A percentile compares a stretch with the other conserved stretches of the same genome.
Evolutionary conservation across 768 basidiomycete genomes (phyloP).

Genomic region (Sarcodon aspratus): DNA sequence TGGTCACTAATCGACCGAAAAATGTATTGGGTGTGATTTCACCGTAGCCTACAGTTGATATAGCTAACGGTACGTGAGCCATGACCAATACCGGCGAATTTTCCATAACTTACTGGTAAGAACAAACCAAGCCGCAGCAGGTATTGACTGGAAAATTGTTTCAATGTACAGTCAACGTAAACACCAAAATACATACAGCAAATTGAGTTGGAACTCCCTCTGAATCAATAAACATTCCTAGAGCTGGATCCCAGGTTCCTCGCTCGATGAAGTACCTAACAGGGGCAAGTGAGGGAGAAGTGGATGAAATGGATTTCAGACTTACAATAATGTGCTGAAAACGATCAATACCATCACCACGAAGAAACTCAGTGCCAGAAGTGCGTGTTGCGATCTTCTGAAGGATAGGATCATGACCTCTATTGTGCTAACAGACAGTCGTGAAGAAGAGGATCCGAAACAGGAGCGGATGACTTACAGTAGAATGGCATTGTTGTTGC

Average conservation of each 20-base stretch:
- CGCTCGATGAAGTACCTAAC: constrained; percentile 80
- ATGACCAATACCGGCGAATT: neutral
- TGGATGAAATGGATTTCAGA: neutral
- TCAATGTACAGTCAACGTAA: neutral
- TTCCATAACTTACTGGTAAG: constrained; percentile 54
- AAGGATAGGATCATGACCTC: constrained; percentile 91
- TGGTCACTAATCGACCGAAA: constrained; percentile 76
- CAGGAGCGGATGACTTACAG: constrained; percentile 34
- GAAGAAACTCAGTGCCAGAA: constrained; percentile 82
- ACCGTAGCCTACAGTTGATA: constrained; percentile 86
- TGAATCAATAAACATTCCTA: constrained; percentile 73
- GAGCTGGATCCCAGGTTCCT: constrained; percentile 76
- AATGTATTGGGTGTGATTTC: constrained; percentile 85
- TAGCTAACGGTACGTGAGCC: constrained; percentile 35
- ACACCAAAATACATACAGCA: constrained; percentile 30
- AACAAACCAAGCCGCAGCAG: constrained; percentile 74
- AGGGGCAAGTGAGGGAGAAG: neutral
- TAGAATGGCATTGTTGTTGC: constrained; percentile 73
- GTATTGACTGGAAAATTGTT: constrained; percentile 39
- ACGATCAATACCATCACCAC: constrained; percentile 79
- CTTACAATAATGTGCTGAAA: constrained; percentile 77
- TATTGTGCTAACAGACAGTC: constrained; percentile 43
- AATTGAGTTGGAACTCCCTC: constrained; percentile 81
- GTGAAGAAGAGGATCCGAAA: neutral
- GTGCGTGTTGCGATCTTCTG: constrained; percentile 74